Base-by-base conservation (phyloP, 805 yeast genomes). In the Candida nanaspora region DNA sequence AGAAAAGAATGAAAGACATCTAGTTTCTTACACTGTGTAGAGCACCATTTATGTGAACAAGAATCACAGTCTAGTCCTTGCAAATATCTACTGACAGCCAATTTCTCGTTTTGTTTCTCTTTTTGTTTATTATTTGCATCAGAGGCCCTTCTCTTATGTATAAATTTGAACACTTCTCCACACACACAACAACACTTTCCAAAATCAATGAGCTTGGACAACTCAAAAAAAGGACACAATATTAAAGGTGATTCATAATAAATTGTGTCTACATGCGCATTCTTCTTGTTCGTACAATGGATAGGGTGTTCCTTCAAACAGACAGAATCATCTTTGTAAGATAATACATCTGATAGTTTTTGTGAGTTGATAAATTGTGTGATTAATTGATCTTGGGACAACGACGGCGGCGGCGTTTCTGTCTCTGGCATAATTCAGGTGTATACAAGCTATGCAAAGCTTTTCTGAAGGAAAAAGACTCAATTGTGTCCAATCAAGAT, bases 111-210 rank as follows among this genome's bases (percentile, higher is more conserved):
- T 3, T 32, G 33, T 23, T 38, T 38, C 10, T 21, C 20, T 8
- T 23, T 25, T 13, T 23, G 33, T 28, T 37, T 33, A 30, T 9
- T 7, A 4, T 30, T 33, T 8, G 40, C 22, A 16, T 38, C 23
- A 9, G 35, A 8, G 4, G 19, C 4, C 18, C 19, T 2, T 4
- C 65, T 63, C 31, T 48, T 46, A 43, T 60, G 62, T 33, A 56
- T 55, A 6, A 52, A 51, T 41, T 59, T 59, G 34, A 60, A 40
- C 6, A 57, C 61, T 11, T 50, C 55, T 2, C 65, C 64, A 41
- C 65, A 60, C 29, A 45, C 50, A 29, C 57, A 50, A 39, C 65
- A 60, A 28, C 60, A 54, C 43, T 57, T 59, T 1, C 65, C 65
- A 3, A 50, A 42, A 21, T 50, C 50, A 3, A 57, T 54, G 31